Base-by-base conservation (phyloP, 768 basidiomycete species). In the Boletus eberwhitei region DNA sequence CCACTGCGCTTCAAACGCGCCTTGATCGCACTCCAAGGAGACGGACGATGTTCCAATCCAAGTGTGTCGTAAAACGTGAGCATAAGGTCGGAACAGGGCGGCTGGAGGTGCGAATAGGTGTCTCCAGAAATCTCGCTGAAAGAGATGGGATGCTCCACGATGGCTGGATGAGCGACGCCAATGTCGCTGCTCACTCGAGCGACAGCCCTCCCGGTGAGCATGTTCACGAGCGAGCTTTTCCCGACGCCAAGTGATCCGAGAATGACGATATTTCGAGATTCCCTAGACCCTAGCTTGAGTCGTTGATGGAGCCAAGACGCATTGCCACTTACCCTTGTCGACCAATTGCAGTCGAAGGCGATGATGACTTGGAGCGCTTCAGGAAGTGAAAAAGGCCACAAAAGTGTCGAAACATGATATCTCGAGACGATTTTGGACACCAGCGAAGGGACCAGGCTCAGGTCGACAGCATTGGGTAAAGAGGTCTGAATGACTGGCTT, bases 171-270 rank as follows among this genome's bases (percentile, higher is more conserved):
- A 7, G 45, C 59, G 29, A 61, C 59, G 17, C 44, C 52, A 16
- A 64, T 55, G 43, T 34, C 45, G 50, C 53, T 65, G 36, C 71
- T 71, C 17, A 67, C 63, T 0, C 47, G 52, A 1, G 74, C 74
- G 13, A 62, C 58, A 1, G 60, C 17, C 11, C 42, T 39, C 29
- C 68, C 68, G 36, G 59, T 47, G 7, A 78, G 51, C 66, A 77
- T 65, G 58, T 78, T 78, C 39, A 77, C 56, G 34, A 76, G 63
- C 8, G 73, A 73, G 59, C 77, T 76, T 55, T 77, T 77, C 11
- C 71, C 71, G 24, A 59, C 47, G 34, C 76, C 67, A 14, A 67
- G 52, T 19, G 64, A 60, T n/a, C 65, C 67, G 29, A 68, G 54
- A 45, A 66, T 21, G 50, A 67, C 21, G 2, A 68, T 51, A 14